Percentiles rank a stretch among this genome's conserved stretches.
These are phyloP conservation scores for Metrosideros polymorpha DNA, from an alignment of 441 rosid genomes.

Conservation along the genomic window DNA sequence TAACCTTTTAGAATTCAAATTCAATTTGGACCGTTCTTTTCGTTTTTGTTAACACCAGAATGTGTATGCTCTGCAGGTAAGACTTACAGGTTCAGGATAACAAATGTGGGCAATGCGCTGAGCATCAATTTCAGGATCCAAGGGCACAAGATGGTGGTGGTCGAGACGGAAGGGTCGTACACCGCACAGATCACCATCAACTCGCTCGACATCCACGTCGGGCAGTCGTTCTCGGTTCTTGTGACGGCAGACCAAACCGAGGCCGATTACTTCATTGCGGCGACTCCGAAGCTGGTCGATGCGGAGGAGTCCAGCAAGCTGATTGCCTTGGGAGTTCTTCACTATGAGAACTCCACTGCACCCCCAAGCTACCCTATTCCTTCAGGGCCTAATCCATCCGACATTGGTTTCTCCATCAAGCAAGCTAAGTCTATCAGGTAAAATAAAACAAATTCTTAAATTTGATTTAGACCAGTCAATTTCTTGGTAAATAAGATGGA, in stretches of 20 bases:
- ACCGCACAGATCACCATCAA: conserved; percentile 6
- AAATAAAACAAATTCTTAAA: neutral
- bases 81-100: conserved; percentile 27
- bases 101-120: conserved; percentile 29
- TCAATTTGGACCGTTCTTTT: neutral
- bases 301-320: neutral
- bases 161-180: conserved; percentile 44
- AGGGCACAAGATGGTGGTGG: conserved; percentile 20
- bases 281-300: conserved; percentile 19
- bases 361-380: conserved; percentile 16
- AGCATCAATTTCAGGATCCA: conserved; percentile 32
- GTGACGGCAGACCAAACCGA: conserved; percentile 15
- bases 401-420: conserved; percentile 5
- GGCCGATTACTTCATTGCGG: conserved; percentile 19
- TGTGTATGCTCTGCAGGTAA: conserved; percentile 4
- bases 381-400: neutral
- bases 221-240: conserved; percentile 36
- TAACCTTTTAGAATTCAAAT: neutral
- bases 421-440: conserved; percentile 28
- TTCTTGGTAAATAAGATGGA: neutral
- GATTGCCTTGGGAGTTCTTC: neutral
- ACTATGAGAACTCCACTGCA: neutral
- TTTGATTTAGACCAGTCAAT: neutral
- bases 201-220: conserved; percentile 33
- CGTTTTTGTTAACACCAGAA: accelerated